Evolutionary conservation across 164 flowering plant genomes (phyloP).

Genomic region (Nymphaea thermarum): DNA sequence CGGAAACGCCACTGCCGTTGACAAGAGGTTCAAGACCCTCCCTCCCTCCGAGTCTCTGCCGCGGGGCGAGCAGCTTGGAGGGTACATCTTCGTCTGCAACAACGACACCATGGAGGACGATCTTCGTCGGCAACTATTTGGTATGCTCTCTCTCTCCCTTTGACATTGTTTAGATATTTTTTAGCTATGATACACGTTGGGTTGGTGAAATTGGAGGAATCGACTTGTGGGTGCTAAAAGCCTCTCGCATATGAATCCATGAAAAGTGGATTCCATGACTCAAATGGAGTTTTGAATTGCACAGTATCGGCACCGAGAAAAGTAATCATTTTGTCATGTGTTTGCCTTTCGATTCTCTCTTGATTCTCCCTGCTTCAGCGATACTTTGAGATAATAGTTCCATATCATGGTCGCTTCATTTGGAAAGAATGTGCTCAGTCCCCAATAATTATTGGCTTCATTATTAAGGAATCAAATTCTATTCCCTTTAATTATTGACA

Average conservation of each 20-base stretch:
- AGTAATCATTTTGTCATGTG: too few species aligned
- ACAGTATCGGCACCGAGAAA: too few species aligned
- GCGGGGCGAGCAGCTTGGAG: constrained; percentile 74
- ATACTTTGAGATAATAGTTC: too few species aligned
- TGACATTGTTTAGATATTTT: not conserved
- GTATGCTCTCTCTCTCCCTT: constrained; percentile 26
- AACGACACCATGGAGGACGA: constrained; percentile 96
- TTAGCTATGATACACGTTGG: not conserved
- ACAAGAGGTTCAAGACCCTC: constrained; percentile 90
- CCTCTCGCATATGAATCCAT: not conserved
- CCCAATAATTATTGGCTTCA: too few species aligned
- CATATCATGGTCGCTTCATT: too few species aligned
- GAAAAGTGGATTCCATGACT: too few species aligned
- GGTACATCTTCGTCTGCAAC: constrained; percentile 95
- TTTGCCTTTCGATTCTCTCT: too few species aligned
- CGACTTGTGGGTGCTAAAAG: not conserved
- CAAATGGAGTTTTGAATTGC: too few species aligned
- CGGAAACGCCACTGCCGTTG: constrained; percentile 24
- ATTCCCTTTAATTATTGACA: not conserved
- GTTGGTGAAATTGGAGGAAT: too few species aligned
- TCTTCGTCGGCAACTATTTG: constrained; percentile 80
- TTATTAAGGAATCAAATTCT: too few species aligned
- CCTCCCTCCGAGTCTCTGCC: constrained; percentile 84
- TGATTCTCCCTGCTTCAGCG: too few species aligned
- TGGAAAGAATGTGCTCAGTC: too few species aligned